phyloP scores from a whole-genome alignment of 1,284 basidiomycete genomes.

The Volvariella volvacea region DNA sequence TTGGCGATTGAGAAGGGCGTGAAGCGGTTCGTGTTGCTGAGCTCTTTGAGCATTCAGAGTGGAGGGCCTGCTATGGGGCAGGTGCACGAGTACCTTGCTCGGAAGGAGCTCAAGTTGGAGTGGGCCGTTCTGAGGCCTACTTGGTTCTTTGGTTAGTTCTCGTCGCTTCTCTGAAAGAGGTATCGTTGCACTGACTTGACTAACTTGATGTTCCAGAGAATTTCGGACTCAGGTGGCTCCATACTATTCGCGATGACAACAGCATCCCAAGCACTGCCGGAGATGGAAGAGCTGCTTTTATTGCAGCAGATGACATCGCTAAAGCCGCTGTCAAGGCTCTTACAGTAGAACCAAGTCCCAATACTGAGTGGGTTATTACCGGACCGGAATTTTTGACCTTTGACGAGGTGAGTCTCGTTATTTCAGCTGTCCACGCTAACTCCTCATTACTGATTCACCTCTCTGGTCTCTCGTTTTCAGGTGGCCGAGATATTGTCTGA shows the following conservation, averaged over 20 bases:
- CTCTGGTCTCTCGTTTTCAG: too few species aligned
- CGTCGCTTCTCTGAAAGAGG: background rate
- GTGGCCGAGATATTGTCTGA: background rate
- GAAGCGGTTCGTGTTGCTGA: conserved; percentile 3
- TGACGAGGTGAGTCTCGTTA: background rate
- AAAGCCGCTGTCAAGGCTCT: too few species aligned
- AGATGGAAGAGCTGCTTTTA: conserved; percentile 18
- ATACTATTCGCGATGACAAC: conserved; percentile 13
- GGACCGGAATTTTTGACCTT: background rate
- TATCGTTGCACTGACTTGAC: background rate
- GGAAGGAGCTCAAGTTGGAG: conserved; percentile 17
- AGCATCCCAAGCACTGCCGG: conserved; percentile 13
- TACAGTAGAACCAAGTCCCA: background rate
- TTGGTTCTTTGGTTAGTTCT: conserved; percentile 22
- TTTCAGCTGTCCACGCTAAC: too few species aligned
- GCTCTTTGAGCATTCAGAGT: background rate
- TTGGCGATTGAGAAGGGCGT: conserved; percentile 13
- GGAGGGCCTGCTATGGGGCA: background rate
- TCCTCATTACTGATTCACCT: too few species aligned
- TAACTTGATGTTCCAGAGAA: conserved; percentile 14
- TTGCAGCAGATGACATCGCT: conserved; percentile 20
- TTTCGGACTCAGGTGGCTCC: conserved; percentile 10
- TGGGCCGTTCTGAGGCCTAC: conserved; percentile 23
- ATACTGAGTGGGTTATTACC: background rate
- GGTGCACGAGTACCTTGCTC: conserved; percentile 16